Evolutionary conservation across 108 stramenopile species (phyloP), one percentile per base, ranked within the genome.

Genomic region (Cyclotella sp.): DNA sequence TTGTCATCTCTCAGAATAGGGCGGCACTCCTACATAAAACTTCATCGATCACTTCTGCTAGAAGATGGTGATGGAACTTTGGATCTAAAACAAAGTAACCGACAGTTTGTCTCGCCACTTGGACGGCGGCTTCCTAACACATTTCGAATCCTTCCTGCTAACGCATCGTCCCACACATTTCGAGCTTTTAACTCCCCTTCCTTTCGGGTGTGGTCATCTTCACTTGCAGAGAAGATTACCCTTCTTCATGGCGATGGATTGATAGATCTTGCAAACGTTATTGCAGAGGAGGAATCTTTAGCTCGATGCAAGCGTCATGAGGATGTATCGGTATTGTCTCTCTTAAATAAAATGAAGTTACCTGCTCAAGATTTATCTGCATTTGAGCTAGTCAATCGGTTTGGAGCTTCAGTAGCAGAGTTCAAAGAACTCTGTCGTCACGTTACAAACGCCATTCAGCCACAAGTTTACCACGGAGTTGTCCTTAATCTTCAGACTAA

Each of bases 231-330:
- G 16, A 77, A 63, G 52, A 83, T 83, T 49, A 51, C 82, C 10
- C 71, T 67, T 22, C 77, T 67, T 2, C 72, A 77, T 52, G 34
- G 62, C 39, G 75, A 72, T 57, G 83, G 79, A 14, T 64, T 81
- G 57, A 64, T 84, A 69, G 79, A 84, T 68, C 79, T 84, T 55
- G 79, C 78, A n/a, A 66, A 71, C 61, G 51, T 81, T 52, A 84
- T 84, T 54, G 79, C 80, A 26, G 70, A 81, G 65, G 83, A 84
- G 18, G 83, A 76, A 62, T 72, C 63, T 2, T 46, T 71, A 51
- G 79, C 79, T 27, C 63, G 83, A 13, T 66, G 70, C 47, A 68
- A 70, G 42, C 75, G 83, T 27, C 76, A 64, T 62, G 79, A 84
- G 18, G 76, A 67, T 26, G 19, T 77, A 30, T 49, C 76, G 10